These are phyloP conservation scores for Beauveria medogensis DNA, from an alignment of 2,329 filamentous ascomycete genomes.

Conservation along the genomic window DNA sequence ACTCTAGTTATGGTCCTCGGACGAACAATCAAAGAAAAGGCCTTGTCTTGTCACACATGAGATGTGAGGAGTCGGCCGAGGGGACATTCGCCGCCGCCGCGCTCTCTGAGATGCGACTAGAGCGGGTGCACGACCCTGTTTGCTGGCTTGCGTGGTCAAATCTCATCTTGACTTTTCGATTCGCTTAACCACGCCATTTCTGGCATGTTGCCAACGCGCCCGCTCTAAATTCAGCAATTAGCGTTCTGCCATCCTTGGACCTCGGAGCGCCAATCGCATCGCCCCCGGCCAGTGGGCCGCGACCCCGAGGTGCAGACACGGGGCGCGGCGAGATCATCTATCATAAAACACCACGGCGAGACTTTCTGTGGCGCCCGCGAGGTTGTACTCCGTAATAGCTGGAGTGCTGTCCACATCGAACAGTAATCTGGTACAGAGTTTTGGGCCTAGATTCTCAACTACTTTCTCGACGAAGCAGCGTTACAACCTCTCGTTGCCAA, in stretches of 20 bases:
- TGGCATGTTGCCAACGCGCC: neutral
- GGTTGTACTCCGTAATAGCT: neutral
- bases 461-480: neutral
- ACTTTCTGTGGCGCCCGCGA: neutral
- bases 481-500: neutral
- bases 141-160: neutral
- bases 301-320: neutral
- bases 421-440: neutral
- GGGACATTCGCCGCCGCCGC: neutral
- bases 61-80: neutral
- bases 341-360: constrained; percentile 21
- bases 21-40: neutral
- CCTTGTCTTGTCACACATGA: constrained; percentile 1
- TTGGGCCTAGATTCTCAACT: neutral
- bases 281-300: neutral
- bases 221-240: neutral
- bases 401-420: neutral
- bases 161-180: neutral
- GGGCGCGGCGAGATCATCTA: constrained; percentile 19
- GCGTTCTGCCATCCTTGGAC: neutral
- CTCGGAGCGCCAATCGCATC: neutral
- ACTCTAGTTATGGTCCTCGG: neutral
- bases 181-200: neutral
- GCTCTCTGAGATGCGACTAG: neutral
- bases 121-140: neutral